phyloP scores from a whole-genome alignment of 768 basidiomycete species.

The Tylopilus sp. region DNA sequence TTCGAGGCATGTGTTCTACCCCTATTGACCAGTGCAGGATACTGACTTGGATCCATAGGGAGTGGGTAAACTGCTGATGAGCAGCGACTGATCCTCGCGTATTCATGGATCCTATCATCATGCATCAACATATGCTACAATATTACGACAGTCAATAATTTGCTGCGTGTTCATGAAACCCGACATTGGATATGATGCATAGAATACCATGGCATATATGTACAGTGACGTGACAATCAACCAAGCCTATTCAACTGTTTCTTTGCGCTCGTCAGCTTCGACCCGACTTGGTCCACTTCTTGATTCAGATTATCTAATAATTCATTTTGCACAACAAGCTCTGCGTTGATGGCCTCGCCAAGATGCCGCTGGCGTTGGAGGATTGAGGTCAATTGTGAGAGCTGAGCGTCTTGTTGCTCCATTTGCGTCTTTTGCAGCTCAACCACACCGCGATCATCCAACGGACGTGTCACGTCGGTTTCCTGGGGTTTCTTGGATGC shows the following conservation, averaged over 20 bases:
- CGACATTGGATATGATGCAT: not conserved
- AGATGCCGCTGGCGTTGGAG: conserved; percentile 82
- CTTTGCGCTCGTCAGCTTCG: conserved; percentile 76
- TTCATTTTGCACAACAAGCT: conserved; percentile 82
- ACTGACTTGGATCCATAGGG: conserved; percentile 40
- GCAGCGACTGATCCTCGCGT: conserved; percentile 21
- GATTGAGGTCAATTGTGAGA: conserved; percentile 77
- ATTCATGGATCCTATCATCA: not conserved
- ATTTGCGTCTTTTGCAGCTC: conserved; percentile 80
- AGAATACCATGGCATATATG: conserved; percentile 23
- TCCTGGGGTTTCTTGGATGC: conserved; percentile 58
- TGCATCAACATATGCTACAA: conserved; percentile 22
- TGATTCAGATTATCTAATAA: conserved; percentile 74
- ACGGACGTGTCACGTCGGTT: conserved; percentile 79
- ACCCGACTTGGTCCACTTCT: conserved; percentile 74
- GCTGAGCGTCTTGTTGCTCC: conserved; percentile 77
- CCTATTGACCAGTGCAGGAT: conserved; percentile 4
- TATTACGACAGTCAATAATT: conserved; percentile 16
- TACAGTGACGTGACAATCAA: conserved; percentile 26
- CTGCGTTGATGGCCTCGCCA: conserved; percentile 80
- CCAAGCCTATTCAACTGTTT: conserved; percentile 79
- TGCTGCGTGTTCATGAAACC: conserved; percentile 9
- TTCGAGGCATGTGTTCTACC: conserved; percentile 63
- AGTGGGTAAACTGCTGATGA: conserved; percentile 51
- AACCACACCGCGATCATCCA: conserved; percentile 80